These are phyloP conservation scores for Salvia splendens DNA, from an alignment of 257 asterid species.

Conservation along the genomic window DNA sequence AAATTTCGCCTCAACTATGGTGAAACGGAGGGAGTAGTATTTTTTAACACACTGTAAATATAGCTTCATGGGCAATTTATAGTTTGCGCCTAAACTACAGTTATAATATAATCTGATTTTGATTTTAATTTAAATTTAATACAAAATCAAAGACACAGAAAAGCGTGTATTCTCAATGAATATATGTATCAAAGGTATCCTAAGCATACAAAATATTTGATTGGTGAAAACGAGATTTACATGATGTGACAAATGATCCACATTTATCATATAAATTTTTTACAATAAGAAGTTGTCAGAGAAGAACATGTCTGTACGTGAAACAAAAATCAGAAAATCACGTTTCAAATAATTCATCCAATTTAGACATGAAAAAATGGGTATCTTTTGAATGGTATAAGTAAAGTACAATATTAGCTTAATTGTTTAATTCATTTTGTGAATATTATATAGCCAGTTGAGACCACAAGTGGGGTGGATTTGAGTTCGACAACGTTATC, in stretches of 20 bases:
- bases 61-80: no score
- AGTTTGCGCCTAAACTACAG: no score
- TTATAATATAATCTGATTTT: no score
- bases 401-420: constrained; percentile 1
- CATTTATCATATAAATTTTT: neutral
- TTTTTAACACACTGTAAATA: no score
- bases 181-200: no score
- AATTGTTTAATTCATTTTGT: neutral
- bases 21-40: no score
- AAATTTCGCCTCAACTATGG: no score
- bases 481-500: constrained; percentile 27
- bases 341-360: constrained; percentile 26
- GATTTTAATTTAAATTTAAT: no score
- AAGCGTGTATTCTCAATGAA: no score
- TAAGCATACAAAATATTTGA: no score
- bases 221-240: no score
- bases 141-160: no score
- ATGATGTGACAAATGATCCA: constrained; percentile 10
- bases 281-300: neutral
- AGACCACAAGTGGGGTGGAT: constrained; percentile 33
- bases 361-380: constrained; percentile 16
- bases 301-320: constrained; percentile 16
- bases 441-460: constrained; percentile 8
- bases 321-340: neutral
- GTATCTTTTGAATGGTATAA: constrained; percentile 27